phyloP scores from a whole-genome alignment of 345 rosid species.

The Salix dunnii region DNA sequence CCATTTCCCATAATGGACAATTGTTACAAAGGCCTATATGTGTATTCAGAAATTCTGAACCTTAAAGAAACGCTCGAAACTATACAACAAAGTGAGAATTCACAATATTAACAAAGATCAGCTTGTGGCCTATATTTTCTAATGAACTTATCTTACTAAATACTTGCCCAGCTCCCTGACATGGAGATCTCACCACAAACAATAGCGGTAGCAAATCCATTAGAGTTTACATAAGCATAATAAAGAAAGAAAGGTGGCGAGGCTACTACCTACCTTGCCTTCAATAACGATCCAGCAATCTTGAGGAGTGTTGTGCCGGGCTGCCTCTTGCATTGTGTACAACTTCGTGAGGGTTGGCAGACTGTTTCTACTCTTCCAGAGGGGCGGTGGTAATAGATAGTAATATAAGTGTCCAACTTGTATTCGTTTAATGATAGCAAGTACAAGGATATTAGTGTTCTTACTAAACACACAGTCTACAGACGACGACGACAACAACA shows the following conservation, averaged over 20 bases:
- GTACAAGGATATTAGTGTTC: too few species aligned
- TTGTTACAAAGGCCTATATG: not conserved
- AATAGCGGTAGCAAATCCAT: not conserved
- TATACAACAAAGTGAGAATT: not conserved
- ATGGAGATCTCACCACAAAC: not conserved
- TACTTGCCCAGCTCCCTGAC: not conserved
- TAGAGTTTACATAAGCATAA: not conserved
- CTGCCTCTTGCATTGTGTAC: slow-evolving; percentile 63
- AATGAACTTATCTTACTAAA: not conserved
- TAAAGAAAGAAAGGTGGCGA: not conserved
- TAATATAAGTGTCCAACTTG: too few species aligned
- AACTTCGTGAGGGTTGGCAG: slow-evolving; percentile 83
- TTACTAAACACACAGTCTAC: too few species aligned
- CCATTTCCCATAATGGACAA: not conserved
- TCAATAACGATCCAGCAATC: slow-evolving; percentile 94
- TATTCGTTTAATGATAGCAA: too few species aligned
- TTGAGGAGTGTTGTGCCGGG: slow-evolving; percentile 62
- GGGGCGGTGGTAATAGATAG: too few species aligned
- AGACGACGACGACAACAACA: too few species aligned
- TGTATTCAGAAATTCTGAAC: not conserved
- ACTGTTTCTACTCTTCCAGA: not conserved
- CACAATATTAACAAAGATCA: not conserved
- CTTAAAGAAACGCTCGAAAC: not conserved
- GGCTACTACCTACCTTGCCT: slow-evolving; percentile 52
- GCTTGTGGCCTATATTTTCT: not conserved